A percentile compares a stretch with the other conserved stretches of the same genome.
These are phyloP conservation scores for Veloporphyrellus conicus DNA, from an alignment of 1,284 basidiomycete genomes.

Conservation along the genomic window DNA sequence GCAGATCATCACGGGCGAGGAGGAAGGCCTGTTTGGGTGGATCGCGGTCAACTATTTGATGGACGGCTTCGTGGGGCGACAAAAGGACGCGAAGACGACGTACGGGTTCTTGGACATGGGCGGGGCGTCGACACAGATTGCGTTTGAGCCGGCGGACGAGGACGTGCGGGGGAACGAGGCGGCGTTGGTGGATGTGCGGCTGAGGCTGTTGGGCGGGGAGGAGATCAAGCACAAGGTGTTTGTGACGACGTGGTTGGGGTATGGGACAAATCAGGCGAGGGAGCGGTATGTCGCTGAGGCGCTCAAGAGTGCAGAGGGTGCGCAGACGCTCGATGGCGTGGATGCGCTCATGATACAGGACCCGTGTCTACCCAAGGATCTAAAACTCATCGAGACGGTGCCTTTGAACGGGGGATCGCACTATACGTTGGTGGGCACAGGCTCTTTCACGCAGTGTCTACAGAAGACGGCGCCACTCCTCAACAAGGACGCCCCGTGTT, in stretches of 20 bases:
- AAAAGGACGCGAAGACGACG: constrained; percentile 62
- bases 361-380: constrained; percentile 83
- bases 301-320: constrained; percentile 53
- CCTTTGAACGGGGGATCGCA: constrained; percentile 47
- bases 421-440: constrained; percentile 79
- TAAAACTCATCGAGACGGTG: constrained; percentile 55
- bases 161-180: constrained; percentile 37
- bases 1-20: constrained; percentile 94
- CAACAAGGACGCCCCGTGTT: constrained; percentile 82
- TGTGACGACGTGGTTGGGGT: constrained; percentile 97
- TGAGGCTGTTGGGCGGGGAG: constrained; percentile 81
- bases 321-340: constrained; percentile 16
- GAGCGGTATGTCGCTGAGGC: constrained; percentile 81
- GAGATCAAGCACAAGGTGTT: constrained; percentile 92
- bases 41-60: constrained; percentile 99
- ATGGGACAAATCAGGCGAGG: constrained; percentile 93
- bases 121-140: constrained; percentile 96
- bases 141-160: constrained; percentile 79
- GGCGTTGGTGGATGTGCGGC: constrained; percentile 74
- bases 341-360: constrained; percentile 58
- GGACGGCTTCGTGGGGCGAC: constrained; percentile 84
- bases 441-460: constrained; percentile 86
- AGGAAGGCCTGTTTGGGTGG: constrained; percentile 98
- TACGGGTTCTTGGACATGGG: constrained; percentile 99
- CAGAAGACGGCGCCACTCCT: constrained; percentile 71